Evolutionary conservation across 306 rosid species (phyloP), one percentile per base, ranked within the genome.

Genomic region (Styphnolobium japonicum): DNA sequence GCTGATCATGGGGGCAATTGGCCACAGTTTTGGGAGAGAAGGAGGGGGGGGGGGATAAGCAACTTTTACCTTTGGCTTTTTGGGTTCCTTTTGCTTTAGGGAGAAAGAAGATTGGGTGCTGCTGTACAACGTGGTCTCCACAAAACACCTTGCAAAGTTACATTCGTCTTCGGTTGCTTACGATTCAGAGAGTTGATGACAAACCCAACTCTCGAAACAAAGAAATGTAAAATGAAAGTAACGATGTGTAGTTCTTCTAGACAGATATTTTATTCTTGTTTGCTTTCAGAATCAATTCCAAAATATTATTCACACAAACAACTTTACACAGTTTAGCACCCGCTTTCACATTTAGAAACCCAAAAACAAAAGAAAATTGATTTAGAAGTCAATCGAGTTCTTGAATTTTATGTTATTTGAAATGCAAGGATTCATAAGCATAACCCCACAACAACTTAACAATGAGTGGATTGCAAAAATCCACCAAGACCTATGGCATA

Each of bases 131-230:
- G 34, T 68, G 58, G 19, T 75, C 52, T 70, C 51, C 68, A 76
- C 75, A 42, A 40, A 61, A 52, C 75, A 67, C n/a, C 72, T 75
- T 45, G 72, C 65, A 75, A 58, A 25, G 76, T 15, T 57, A 22
- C 21, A 18, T 61, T 80, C 18, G 23, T 33, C 67, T 34, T 64
- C n/a, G 62, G 22, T 49, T 49, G 10, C 61, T 49, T 49, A 10
- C 12, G 29, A 69, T 46, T 66, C 55, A 5, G 31, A 55, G 33
- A 45, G 51, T 31, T 42, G 49, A 12, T 22, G 48, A 42, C 34
- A 9, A 43, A 57, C 39, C 31, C 62, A 27, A 31, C 36, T 19
- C 69, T 68, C 14, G 7, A 0, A 1, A 25, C 18, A 31, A 16
- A 2, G 14, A 4, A 42, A 55, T 31, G 34, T 5, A 27, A 42